A percentile compares a stretch with the other conserved stretches of the same genome.
Evolutionary conservation across 768 basidiomycete genomes (phyloP).

Genomic region (Mycena amicta): DNA sequence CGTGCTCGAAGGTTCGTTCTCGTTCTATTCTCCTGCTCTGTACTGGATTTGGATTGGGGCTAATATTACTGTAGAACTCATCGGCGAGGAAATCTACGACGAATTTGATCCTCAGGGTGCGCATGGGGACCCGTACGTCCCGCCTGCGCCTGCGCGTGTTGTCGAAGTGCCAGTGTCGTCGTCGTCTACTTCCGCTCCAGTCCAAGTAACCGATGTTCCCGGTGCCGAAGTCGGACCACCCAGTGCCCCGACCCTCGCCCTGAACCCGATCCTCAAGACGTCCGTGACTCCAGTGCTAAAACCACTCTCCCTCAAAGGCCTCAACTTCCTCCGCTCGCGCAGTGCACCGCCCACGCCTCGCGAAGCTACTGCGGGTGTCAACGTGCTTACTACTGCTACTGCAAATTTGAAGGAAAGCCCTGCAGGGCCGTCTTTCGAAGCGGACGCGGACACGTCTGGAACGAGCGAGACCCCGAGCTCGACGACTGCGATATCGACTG

Average conservation of each 20-base stretch:
- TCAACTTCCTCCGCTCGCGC: conserved; percentile 55
- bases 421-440: neutral
- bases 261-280: conserved; percentile 16
- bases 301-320: conserved; percentile 47
- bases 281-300: conserved; percentile 33
- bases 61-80: conserved; percentile 76
- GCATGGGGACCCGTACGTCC: conserved; percentile 50
- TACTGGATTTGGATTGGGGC: too few species aligned
- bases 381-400: conserved; percentile 9
- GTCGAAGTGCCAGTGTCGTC: conserved; percentile 5
- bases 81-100: conserved; percentile 92
- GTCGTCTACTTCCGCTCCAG: too few species aligned
- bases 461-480: neutral
- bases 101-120: conserved; percentile 84
- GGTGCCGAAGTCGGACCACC: too few species aligned
- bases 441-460: neutral
- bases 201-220: neutral
- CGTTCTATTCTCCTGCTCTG: neutral
- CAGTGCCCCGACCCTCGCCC: conserved; percentile 32
- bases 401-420: conserved; percentile 21
- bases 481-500: neutral
- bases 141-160: conserved; percentile 35
- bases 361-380: conserved; percentile 23
- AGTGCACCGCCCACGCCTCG: conserved; percentile 62
- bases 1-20: conserved; percentile 73